Evolutionary conservation across 345 rosid genomes (phyloP).

Genomic region (Hypericum perforatum): DNA sequence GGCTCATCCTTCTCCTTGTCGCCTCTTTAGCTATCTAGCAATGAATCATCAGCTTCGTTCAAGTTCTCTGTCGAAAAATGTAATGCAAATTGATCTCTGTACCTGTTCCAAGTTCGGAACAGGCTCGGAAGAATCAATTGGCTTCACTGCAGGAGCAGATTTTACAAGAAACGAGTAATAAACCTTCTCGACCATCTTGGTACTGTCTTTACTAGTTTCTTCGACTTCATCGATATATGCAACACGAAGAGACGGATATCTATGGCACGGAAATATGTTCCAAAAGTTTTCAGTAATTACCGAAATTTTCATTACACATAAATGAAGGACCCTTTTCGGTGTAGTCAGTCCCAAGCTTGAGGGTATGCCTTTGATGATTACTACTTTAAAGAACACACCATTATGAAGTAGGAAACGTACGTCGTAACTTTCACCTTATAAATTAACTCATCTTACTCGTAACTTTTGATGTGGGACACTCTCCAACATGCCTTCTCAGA

Average conservation of each 20-base stretch:
- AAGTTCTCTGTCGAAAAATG: neutral
- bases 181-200: conserved; percentile 10
- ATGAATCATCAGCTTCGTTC: too few species aligned
- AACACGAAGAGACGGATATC: conserved; percentile 7
- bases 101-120: conserved; percentile 6
- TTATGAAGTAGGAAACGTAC: conserved; percentile 7
- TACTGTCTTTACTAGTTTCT: neutral
- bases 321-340: too few species aligned
- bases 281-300: neutral
- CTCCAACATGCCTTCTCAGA: too few species aligned
- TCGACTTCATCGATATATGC: conserved; percentile 5
- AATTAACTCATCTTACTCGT: too few species aligned
- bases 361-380: too few species aligned
- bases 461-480: too few species aligned
- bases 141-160: conserved; percentile 10
- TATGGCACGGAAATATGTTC: conserved; percentile 3
- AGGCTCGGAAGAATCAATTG: conserved; percentile 1
- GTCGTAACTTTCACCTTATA: too few species aligned
- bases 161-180: conserved; percentile 2
- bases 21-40: too few species aligned
- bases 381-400: conserved; percentile 7
- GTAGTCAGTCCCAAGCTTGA: too few species aligned
- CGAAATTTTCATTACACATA: conserved; percentile 6
- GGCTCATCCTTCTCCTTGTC: too few species aligned
- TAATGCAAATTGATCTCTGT: neutral